Base-by-base conservation (phyloP, 148 eudicot genomes). In the Camellia sinensis region DNA sequence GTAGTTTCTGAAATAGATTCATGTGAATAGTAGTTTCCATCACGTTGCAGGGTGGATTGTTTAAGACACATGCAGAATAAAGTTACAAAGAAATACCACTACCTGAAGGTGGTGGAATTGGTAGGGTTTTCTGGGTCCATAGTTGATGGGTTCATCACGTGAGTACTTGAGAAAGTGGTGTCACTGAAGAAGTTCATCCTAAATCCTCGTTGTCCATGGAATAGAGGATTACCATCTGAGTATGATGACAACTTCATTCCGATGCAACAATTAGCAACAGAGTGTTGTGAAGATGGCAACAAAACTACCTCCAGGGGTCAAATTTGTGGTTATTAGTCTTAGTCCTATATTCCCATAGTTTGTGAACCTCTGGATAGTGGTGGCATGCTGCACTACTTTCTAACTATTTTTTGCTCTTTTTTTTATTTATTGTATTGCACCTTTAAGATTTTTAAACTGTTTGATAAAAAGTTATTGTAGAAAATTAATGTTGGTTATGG, bases 101-200 rank as follows among this genome's bases (percentile, higher is more conserved):
- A 62, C 66, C 66, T 62, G 66, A 62, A 62, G 66, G 37, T 62
- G 37, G 66, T 62, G 66, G 66, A 62, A 62, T 2, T 62, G 37
- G 66, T 62, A 37, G 66, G 66, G 66, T 6, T 1, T 62, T 3
- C 21, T n/a, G 66, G 66, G 66, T 19, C 11, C 29, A 37, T 37
- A 62, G 66, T 37, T 19, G 66, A n/a, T 62, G 66, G 21, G 40
- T 62, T 62, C 21, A 19, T 62, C 66, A 62, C 66, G 66, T 62
- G n/a, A 0, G 13, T 62, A 12, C 66, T 62, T 62, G 66, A 62
- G 66, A 62, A 62, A n/a, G 66, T 62, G n/a, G 66, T 17, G 15
- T 62, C 66, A 62, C 66, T 62, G 3, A 37, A 62, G 66, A 19
- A 62, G 66, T 37, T 19, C 21, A 62, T 62, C 21, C 29, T 62